Conservation (phyloP, 345 rosid genomes). For the Heritiera littoralis region DNA sequence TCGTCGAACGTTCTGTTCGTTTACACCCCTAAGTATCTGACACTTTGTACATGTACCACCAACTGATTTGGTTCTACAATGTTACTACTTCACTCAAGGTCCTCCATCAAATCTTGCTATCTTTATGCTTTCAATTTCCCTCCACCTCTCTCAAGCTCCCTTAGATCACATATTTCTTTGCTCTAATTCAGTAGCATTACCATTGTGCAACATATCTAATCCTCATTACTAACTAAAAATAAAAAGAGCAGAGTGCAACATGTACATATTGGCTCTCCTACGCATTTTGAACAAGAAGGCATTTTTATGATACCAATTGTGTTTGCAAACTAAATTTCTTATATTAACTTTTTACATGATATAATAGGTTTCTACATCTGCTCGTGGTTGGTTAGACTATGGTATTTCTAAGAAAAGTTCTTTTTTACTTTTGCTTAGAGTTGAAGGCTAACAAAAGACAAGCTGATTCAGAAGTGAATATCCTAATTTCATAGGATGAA, state of each 20-base stretch:
- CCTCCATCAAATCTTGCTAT: neutral
- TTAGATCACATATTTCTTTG: neutral
- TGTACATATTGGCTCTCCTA: neutral
- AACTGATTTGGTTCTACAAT: neutral
- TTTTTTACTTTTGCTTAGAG: neutral
- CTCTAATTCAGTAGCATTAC: neutral
- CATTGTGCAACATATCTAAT: neutral
- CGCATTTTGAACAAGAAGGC: neutral
- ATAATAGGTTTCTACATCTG: neutral
- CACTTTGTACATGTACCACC: neutral
- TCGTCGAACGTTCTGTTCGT: too few relatives aligned
- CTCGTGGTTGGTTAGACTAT: neutral
- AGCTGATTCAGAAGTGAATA: neutral
- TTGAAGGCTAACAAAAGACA: neutral
- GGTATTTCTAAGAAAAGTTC: neutral
- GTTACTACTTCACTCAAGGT: neutral
- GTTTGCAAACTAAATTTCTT: neutral
- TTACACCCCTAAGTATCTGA: too few relatives aligned
- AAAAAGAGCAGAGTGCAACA: neutral
- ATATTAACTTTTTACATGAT: neutral
- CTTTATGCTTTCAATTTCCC: neutral
- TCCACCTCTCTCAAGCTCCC: neutral
- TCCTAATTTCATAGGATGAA: neutral
- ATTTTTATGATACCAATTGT: neutral
- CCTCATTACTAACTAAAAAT: neutral